Evolutionary conservation across 2,329 filamentous ascomycete species (phyloP).

Genomic region (Septoria petroselini): DNA sequence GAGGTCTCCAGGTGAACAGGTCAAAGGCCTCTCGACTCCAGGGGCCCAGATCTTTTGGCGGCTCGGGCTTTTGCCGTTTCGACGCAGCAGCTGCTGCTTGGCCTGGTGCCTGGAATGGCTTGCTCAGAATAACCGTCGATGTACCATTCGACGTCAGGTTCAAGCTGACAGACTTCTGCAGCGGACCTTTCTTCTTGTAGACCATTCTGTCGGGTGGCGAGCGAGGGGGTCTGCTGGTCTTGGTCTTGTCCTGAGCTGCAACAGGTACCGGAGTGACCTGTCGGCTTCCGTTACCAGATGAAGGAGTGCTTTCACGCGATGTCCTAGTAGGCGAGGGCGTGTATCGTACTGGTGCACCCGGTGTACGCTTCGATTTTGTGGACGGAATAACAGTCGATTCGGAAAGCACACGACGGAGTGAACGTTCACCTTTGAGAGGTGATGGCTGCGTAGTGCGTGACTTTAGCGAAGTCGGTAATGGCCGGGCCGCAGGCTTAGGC

Average conservation of each 20-base stretch:
- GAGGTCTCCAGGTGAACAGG: constrained; percentile 61
- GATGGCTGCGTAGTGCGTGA: background rate
- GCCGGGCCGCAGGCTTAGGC: background rate
- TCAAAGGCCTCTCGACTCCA: constrained; percentile 70
- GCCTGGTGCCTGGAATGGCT: constrained; percentile 33
- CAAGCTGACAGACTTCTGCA: constrained; percentile 29
- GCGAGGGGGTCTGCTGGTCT: constrained; percentile 6
- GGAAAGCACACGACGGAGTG: constrained; percentile 24
- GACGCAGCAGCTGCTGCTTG: constrained; percentile 19
- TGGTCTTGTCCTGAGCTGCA: background rate
- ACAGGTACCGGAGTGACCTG: constrained; percentile 1
- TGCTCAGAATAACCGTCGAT: constrained; percentile 31
- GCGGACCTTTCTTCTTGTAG: constrained; percentile 20
- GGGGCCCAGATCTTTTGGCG: constrained; percentile 56
- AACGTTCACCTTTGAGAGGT: constrained; percentile 12
- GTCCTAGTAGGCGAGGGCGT: constrained; percentile 28
- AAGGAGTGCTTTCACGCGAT: constrained; percentile 20
- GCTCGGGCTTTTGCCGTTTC: constrained; percentile 16
- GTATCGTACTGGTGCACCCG: constrained; percentile 34
- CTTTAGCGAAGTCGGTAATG: background rate
- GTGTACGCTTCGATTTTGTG: constrained; percentile 21
- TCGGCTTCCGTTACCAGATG: background rate
- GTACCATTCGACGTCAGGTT: constrained; percentile 29
- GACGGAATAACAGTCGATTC: constrained; percentile 13
- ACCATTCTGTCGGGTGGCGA: background rate